Base-by-base conservation (phyloP, 768 basidiomycete genomes). In the Wakefieldia striispora region DNA sequence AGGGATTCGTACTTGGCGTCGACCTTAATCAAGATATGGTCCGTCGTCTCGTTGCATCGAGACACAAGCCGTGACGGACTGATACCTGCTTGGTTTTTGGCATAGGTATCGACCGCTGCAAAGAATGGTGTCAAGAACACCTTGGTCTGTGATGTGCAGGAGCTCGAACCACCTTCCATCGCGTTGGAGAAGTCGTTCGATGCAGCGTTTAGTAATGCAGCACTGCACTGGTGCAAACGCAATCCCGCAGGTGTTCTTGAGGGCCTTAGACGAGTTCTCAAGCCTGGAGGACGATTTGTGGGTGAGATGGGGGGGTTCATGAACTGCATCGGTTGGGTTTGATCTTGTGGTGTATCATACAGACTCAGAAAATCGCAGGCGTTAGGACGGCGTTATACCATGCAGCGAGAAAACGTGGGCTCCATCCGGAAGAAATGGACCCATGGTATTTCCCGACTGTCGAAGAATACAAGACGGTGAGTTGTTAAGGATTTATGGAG, bases 391-490 rank as follows among this genome's bases (percentile, higher is more conserved):
- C 79, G 4, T 56, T 93, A 14, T 73, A 90, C 53, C 61, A 72
- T 10, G 81, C 77, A 0, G 65, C 85, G 34, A 69, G 68, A 47
- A 65, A 67, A 26, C 72, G 75, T 23, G 86, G 87, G 0, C 65
- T 81, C 47, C 74, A 90, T 63, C 80, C 89, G 10, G 66, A 68
- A 9, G 59, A 66, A 11, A 63, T 82, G 37, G 91, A 94, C 60
- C 91, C 91, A 0, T 93, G 89, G 89, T 91, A 81, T 70, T 92
- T 91, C 62, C 91, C 91, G 4, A 84, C 84, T 0, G 74, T 75
- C 11, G 75, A 79, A 24, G 81, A 87, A 50, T 91, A 93, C 64
- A 68, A 65, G 40, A 71, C 73, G 64, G 83, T 84, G 60, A 49
- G 71, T 51, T 12, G 36, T 24, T 19, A 34, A 27, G n/a, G 21